A percentile compares a stretch with the other conserved stretches of the same genome.
Evolutionary conservation across 306 rosid species (phyloP).

Genomic region (Pyrus betulifolia): DNA sequence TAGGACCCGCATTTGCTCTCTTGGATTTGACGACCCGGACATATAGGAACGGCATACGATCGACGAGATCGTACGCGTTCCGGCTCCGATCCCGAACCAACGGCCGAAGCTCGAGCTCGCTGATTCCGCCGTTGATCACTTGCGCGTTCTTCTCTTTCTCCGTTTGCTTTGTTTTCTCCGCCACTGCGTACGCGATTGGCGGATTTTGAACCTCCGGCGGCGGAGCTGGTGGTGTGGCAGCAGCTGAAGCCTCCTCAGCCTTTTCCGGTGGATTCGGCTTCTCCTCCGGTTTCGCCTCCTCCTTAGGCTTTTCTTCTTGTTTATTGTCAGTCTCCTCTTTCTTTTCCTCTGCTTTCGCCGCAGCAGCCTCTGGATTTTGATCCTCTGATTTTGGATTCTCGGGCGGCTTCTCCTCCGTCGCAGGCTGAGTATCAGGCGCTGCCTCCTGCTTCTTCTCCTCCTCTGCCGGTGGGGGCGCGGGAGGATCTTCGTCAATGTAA

Average conservation of each 20-base stretch:
- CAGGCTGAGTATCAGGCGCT: background rate
- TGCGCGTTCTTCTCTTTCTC: background rate
- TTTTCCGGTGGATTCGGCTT: slow-evolving; percentile 6
- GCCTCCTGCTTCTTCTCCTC: slow-evolving; percentile 12
- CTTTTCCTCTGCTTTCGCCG: background rate
- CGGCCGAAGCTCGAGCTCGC: slow-evolving; percentile 48
- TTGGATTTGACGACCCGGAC: slow-evolving; percentile 67
- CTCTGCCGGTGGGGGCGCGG: slow-evolving; percentile 7
- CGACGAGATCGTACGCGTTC: slow-evolving; percentile 58
- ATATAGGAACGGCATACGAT: slow-evolving; percentile 62
- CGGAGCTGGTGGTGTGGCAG: background rate
- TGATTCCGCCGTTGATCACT: slow-evolving; percentile 17
- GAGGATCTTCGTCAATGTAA: slow-evolving; percentile 56
- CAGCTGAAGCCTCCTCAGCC: slow-evolving; percentile 13
- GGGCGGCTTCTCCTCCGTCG: slow-evolving; percentile 25
- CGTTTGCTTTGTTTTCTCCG: slow-evolving; percentile 18
- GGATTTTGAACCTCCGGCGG: slow-evolving; percentile 26
- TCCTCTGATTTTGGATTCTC: slow-evolving; percentile 21
- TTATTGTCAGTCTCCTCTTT: slow-evolving; percentile 22
- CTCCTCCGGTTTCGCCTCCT: slow-evolving; percentile 7
- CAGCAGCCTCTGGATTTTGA: slow-evolving; percentile 5
- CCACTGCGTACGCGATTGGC: slow-evolving; percentile 23
- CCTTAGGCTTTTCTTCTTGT: slow-evolving; percentile 2
- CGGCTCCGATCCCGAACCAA: slow-evolving; percentile 39
- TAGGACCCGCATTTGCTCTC: background rate